Evolutionary conservation across 2,329 filamentous ascomycete species (phyloP).

Genomic region (Fusarium acutatum): DNA sequence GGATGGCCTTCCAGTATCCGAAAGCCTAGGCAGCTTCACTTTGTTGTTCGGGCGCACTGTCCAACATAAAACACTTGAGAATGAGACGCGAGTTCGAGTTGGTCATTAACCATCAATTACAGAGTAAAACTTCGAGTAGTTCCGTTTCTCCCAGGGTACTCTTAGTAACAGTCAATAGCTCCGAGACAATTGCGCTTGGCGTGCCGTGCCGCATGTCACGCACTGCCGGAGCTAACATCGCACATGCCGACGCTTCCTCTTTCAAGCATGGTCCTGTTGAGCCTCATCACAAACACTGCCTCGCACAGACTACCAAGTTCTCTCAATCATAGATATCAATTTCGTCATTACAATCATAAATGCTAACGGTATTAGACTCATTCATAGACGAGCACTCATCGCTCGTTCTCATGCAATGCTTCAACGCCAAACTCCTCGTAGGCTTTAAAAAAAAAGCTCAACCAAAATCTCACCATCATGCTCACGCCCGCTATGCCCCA

Average conservation of each 20-base stretch:
- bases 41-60: neutral
- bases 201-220: neutral
- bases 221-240: neutral
- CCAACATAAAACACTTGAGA: too few species aligned
- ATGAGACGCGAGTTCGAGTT: rapidly evolving
- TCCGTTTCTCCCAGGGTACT: too few species aligned
- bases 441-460: neutral
- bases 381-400: neutral
- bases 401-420: neutral
- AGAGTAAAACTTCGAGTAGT: rapidly evolving
- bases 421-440: neutral
- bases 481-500: constrained; percentile 17
- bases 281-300: neutral
- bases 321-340: neutral
- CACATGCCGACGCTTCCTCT: neutral
- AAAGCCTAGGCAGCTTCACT: neutral
- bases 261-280: neutral
- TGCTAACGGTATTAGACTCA: neutral
- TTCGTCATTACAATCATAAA: neutral
- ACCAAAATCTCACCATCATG: neutral
- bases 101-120: neutral
- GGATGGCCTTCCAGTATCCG: neutral
- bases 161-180: neutral
- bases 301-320: rapidly evolving
- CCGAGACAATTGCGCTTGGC: neutral